Conservation (phyloP, 1,284 basidiomycete genomes). For the Fomitiporia mediterranea region DNA sequence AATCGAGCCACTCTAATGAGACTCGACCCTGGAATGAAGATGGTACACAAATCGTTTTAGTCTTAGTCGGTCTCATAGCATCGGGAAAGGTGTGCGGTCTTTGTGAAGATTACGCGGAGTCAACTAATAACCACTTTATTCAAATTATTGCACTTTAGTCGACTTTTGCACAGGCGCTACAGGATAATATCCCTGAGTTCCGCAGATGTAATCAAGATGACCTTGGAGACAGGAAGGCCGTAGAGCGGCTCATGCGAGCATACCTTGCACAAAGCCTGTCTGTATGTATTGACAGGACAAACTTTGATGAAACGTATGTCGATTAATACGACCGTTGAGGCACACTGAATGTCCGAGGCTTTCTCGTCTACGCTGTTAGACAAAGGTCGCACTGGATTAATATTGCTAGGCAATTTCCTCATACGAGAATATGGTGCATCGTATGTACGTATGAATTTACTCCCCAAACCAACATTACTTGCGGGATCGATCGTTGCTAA, state of each 20-base stretch:
- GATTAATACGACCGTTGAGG: background rate
- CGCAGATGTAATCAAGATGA: slow-evolving; percentile 71
- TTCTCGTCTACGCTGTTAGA: slow-evolving; percentile 32
- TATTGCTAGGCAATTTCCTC: slow-evolving; percentile 60
- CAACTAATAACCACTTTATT: background rate
- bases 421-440: slow-evolving; percentile 59
- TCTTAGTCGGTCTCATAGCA: slow-evolving; percentile 64
- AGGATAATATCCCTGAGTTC: slow-evolving; percentile 52
- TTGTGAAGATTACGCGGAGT: background rate
- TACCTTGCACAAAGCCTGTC: slow-evolving; percentile 50
- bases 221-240: slow-evolving; percentile 46
- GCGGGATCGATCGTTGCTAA: background rate
- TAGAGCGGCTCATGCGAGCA: slow-evolving; percentile 50
- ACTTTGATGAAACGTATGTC: slow-evolving; percentile 55
- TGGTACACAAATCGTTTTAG: slow-evolving; percentile 42
- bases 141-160: slow-evolving; percentile 38
- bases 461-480: background rate
- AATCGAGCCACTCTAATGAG: background rate
- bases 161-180: slow-evolving; percentile 63
- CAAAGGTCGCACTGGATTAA: slow-evolving; percentile 67
- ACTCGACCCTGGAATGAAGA: slow-evolving; percentile 12
- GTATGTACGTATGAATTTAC: slow-evolving; percentile 48
- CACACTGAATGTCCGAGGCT: background rate
- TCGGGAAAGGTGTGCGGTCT: slow-evolving; percentile 56
- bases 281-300: slow-evolving; percentile 71